phyloP scores from a whole-genome alignment of 2,329 filamentous ascomycete genomes.

The Septoria petroselini region DNA sequence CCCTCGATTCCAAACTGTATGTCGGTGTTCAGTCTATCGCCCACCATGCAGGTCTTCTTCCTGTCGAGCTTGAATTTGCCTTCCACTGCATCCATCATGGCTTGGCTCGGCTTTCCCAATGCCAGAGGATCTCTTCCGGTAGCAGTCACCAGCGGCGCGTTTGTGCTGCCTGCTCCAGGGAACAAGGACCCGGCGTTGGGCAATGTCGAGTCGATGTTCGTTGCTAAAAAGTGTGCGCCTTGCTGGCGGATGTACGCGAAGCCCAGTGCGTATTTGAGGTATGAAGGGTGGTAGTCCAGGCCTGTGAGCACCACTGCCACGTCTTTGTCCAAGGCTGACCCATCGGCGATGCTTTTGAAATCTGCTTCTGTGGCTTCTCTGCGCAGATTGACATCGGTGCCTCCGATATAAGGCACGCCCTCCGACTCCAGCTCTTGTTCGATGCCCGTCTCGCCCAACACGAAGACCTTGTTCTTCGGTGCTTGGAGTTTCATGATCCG shows the following conservation, averaged over 20 bases:
- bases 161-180: constrained; percentile 82
- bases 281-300: constrained; percentile 92
- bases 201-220: constrained; percentile 87
- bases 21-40: constrained; percentile 89
- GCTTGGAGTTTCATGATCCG: constrained; percentile 78
- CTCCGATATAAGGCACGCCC: constrained; percentile 75
- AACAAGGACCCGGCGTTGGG: constrained; percentile 80
- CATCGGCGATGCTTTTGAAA: constrained; percentile 69
- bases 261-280: constrained; percentile 81
- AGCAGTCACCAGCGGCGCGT: constrained; percentile 68
- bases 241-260: constrained; percentile 74
- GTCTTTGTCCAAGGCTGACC: constrained; percentile 76
- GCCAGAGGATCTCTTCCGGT: constrained; percentile 66
- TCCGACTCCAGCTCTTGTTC: constrained; percentile 83
- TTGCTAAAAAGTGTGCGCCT: constrained; percentile 84
- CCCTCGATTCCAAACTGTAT: constrained; percentile 94
- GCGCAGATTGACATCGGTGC: constrained; percentile 74
- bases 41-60: constrained; percentile 86
- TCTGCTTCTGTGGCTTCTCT: constrained; percentile 78
- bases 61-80: constrained; percentile 90
- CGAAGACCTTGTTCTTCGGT: constrained; percentile 88
- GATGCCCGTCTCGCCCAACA: constrained; percentile 86
- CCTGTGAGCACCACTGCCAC: constrained; percentile 88
- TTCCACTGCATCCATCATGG: constrained; percentile 99
- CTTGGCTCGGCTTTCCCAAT: constrained; percentile 91